Percentiles rank a stretch among this genome's conserved stretches.
These are phyloP conservation scores for Prunus padus DNA, from an alignment of 306 rosid genomes.

Conservation along the genomic window DNA sequence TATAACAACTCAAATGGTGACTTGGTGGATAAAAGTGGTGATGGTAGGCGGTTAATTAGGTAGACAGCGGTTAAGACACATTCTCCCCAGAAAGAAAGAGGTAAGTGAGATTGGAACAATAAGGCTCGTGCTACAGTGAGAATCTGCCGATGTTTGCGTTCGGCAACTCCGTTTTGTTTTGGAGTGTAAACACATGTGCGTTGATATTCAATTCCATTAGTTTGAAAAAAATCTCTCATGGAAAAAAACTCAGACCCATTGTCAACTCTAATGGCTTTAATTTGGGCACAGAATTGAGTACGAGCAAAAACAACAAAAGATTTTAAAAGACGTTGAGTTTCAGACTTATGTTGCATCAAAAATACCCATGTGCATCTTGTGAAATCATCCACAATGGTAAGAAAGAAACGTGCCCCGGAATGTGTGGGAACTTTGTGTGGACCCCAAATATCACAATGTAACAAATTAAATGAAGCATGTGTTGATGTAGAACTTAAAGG, in stretches of 20 bases:
- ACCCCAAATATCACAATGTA: slow-evolving; percentile 2
- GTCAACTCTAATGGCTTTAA: background rate
- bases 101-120: slow-evolving; percentile 16
- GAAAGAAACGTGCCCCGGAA: slow-evolving; percentile 3
- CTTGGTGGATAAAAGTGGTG: slow-evolving; percentile 23
- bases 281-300: slow-evolving; percentile 7
- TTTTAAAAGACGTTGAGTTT: slow-evolving; percentile 4
- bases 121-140: slow-evolving; percentile 15
- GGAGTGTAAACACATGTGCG: no score
- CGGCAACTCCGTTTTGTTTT: background rate
- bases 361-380: slow-evolving; percentile 2
- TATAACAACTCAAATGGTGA: slow-evolving; percentile 22
- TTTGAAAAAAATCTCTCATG: no score
- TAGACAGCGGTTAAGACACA: no score
- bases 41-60: background rate
- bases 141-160: slow-evolving; percentile 27
- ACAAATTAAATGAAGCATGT: slow-evolving; percentile 17
- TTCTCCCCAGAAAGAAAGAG: background rate
- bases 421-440: slow-evolving; percentile 4
- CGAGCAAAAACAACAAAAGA: background rate
- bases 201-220: no score
- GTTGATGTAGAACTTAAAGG: background rate
- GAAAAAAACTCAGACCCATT: background rate
- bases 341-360: slow-evolving; percentile 7
- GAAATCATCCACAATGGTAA: background rate